Conservation (phyloP, 441 rosid genomes). For the Arabidopsis lyrata region DNA sequence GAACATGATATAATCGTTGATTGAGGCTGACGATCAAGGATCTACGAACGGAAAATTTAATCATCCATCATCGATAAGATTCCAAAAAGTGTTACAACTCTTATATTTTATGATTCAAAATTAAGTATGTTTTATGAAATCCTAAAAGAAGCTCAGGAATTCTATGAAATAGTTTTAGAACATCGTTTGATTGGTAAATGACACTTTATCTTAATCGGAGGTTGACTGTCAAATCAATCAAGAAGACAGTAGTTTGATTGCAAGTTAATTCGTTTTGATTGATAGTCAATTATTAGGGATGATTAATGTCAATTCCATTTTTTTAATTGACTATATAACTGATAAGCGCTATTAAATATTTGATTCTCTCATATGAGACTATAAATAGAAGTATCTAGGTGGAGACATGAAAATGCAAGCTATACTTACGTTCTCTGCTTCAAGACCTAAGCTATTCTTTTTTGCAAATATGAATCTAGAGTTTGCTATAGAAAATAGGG, state of each 20-base stretch:
- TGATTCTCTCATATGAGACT: neutral
- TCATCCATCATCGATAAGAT: neutral
- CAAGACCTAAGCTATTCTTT: neutral
- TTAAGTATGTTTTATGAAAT: neutral
- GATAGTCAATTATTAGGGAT: neutral
- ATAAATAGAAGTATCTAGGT: neutral
- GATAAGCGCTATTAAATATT: neutral
- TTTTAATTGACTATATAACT: neutral
- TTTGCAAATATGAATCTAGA: neutral
- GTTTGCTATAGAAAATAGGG: neutral
- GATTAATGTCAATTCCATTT: neutral
- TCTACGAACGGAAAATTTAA: neutral
- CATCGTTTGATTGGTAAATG: neutral
- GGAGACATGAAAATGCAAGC: neutral
- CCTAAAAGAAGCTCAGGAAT: neutral
- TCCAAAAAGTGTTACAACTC: neutral
- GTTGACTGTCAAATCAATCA: constrained; percentile 8
- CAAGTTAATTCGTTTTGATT: neutral
- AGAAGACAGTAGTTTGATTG: constrained; percentile 7
- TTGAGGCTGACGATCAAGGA: neutral
- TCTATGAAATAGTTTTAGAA: neutral
- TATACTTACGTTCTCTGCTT: neutral
- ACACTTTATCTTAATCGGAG: neutral
- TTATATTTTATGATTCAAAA: neutral
- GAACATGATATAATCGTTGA: constrained; percentile 7